phyloP scores from a whole-genome alignment of 257 asterid species.

The Knoxia roxburghii region DNA sequence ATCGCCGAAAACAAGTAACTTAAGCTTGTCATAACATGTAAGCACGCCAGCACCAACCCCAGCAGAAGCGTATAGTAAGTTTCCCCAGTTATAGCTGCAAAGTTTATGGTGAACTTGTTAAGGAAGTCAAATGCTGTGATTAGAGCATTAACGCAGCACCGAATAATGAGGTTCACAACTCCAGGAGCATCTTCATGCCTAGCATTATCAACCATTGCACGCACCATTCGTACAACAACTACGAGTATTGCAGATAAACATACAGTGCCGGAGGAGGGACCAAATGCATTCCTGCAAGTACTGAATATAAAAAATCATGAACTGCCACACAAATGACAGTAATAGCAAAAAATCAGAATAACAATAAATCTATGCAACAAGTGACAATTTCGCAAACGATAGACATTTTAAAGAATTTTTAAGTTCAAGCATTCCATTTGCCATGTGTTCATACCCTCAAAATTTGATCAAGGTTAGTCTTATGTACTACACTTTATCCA shows the following conservation, averaged over 20 bases:
- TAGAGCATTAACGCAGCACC: conserved; percentile 67
- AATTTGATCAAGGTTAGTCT: not conserved
- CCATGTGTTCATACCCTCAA: not conserved
- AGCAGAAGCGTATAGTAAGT: conserved; percentile 87
- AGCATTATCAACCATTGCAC: conserved; percentile 82
- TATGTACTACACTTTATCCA: not conserved
- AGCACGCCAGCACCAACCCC: too few species aligned
- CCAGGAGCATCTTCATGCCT: conserved; percentile 78
- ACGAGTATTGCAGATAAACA: conserved; percentile 82
- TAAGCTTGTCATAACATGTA: too few species aligned
- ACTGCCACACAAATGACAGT: conserved; percentile 5
- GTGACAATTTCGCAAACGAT: too few species aligned
- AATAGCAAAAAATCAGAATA: not conserved
- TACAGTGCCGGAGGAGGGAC: conserved; percentile 88
- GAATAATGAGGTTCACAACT: conserved; percentile 62
- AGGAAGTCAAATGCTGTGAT: conserved; percentile 75
- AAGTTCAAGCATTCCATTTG: not conserved
- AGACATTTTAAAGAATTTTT: too few species aligned
- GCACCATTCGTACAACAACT: conserved; percentile 53
- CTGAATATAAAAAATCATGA: conserved; percentile 6
- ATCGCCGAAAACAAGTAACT: too few species aligned
- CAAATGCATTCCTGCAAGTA: conserved; percentile 84
- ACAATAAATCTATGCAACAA: not conserved
- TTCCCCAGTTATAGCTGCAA: conserved; percentile 96
- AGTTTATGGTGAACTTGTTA: conserved; percentile 84